These are phyloP conservation scores for Fusarium falciforme DNA, from an alignment of 2,329 filamentous ascomycete species.

Conservation along the genomic window DNA sequence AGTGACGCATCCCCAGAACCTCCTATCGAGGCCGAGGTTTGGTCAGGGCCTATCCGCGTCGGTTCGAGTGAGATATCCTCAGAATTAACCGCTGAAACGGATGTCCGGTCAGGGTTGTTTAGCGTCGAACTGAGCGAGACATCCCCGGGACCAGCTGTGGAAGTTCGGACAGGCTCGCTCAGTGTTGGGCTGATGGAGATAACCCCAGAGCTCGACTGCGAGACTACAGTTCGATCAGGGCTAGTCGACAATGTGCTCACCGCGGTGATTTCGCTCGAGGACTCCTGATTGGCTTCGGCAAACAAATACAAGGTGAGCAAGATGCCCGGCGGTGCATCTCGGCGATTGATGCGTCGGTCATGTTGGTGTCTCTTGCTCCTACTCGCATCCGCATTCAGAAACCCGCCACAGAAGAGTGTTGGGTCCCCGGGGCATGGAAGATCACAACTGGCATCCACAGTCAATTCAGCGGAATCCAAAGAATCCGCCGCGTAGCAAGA, in stretches of 20 bases:
- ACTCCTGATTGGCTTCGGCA: neutral
- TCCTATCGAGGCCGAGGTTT: neutral
- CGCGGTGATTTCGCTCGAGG: neutral
- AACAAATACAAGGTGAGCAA: conserved; percentile 26
- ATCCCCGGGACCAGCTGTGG: neutral
- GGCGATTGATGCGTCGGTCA: neutral
- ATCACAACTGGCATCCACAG: conserved; percentile 14
- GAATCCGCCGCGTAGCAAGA: conserved; percentile 26
- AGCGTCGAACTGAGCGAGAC: neutral
- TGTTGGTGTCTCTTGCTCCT: neutral
- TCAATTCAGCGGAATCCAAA: neutral
- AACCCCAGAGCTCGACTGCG: neutral
- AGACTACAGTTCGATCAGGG: neutral
- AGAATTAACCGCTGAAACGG: neutral
- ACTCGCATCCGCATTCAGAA: neutral
- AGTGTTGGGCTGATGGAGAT: neutral
- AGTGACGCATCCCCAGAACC: neutral
- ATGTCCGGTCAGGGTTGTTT: neutral
- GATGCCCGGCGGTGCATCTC: conserved; percentile 17
- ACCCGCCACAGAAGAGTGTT: conserved; percentile 26
- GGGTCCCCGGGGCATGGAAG: conserved; percentile 26
- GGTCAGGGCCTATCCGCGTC: neutral
- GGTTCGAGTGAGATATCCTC: neutral
- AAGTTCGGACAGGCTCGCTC: neutral
- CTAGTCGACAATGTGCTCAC: neutral